A percentile compares a stretch with the other conserved stretches of the same genome.
phyloP scores from a whole-genome alignment of 108 stramenopile species.

The Skeletonema potamos region DNA sequence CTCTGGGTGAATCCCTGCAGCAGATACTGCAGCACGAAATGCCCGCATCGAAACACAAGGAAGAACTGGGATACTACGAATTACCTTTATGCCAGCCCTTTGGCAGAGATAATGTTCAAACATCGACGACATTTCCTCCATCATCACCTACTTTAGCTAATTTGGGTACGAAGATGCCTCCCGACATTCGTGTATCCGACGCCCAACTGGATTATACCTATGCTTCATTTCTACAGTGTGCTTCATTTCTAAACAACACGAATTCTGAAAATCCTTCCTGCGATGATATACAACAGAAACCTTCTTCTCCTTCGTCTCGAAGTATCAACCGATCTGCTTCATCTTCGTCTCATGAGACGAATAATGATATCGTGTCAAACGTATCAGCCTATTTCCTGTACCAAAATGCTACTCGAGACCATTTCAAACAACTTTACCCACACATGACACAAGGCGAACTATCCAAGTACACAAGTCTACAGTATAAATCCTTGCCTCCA shows the following conservation, averaged over 20 bases:
- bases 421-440: conserved; percentile 65
- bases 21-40: background rate
- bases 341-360: background rate
- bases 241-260: background rate
- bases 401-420: conserved; percentile 67
- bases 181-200: background rate
- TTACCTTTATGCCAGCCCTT: background rate
- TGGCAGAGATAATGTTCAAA: background rate
- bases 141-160: background rate
- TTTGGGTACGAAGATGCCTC: background rate
- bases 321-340: background rate
- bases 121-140: background rate
- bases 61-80: background rate
- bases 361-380: background rate
- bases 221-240: background rate
- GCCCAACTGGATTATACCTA: background rate
- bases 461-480: conserved; percentile 81
- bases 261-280: background rate
- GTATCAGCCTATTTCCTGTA: conserved; percentile 65
- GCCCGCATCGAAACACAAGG: background rate
- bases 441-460: conserved; percentile 66
- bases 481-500: conserved; percentile 70
- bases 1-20: background rate
- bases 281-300: background rate
- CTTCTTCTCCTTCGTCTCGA: background rate